A percentile compares a stretch with the other conserved stretches of the same genome.
Conservation (phyloP, 2,329 filamentous ascomycete genomes). For the Myriosclerotinia curreyana region DNA sequence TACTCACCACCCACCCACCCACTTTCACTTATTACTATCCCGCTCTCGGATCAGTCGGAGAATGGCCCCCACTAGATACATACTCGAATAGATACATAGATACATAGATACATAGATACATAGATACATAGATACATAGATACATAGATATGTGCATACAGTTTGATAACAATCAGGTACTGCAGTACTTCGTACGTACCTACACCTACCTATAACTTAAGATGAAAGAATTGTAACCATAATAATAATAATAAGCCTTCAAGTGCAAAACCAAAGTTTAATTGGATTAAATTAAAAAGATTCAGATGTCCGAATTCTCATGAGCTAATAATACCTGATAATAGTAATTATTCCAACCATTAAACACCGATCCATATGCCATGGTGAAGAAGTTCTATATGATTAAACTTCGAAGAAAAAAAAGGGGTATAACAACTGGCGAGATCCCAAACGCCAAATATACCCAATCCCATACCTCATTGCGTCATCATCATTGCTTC, state of each 20-base stretch:
- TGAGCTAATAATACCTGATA: not conserved
- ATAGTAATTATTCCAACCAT: not conserved
- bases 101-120: too few relatives aligned
- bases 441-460: constrained; percentile 8
- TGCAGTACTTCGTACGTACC: too few relatives aligned
- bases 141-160: too few relatives aligned
- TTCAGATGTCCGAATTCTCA: not conserved
- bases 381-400: constrained; percentile 2
- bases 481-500: constrained; percentile 35
- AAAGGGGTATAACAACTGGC: constrained; percentile 15
- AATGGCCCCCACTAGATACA: not conserved
- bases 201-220: too few relatives aligned
- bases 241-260: too few relatives aligned
- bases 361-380: constrained; percentile 1
- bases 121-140: too few relatives aligned
- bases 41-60: constrained; percentile 2
- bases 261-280: not conserved
- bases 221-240: too few relatives aligned
- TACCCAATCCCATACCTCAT: constrained; percentile 18
- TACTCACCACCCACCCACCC: too few relatives aligned
- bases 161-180: too few relatives aligned
- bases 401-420: constrained; percentile 11
- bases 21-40: too few relatives aligned
- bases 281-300: not conserved
- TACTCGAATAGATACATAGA: too few relatives aligned